These are phyloP conservation scores for Corylus americana DNA, from an alignment of 306 rosid species.

Conservation along the genomic window DNA sequence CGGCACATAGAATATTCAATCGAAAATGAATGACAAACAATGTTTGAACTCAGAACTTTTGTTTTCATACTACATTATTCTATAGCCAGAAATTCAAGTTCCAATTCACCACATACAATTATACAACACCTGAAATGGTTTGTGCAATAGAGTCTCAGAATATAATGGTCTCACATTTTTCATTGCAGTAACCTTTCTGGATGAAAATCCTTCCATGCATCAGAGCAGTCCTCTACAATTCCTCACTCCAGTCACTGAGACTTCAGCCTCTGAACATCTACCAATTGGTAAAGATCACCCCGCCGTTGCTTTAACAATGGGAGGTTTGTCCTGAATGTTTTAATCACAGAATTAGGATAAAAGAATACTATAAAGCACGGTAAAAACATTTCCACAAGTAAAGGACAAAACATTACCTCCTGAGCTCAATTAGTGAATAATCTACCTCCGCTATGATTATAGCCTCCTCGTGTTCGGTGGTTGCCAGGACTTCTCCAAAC, in stretches of 20 bases:
- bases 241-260: constrained; percentile 44
- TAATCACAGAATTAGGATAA: constrained; percentile 11
- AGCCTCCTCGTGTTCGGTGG: constrained; percentile 91
- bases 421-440: constrained; percentile 65
- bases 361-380: neutral
- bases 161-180: constrained; percentile 4
- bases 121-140: constrained; percentile 7
- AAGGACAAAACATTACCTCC: constrained; percentile 56
- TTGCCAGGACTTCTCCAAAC: constrained; percentile 94
- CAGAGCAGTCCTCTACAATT: neutral
- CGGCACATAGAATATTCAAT: no score
- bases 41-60: no score
- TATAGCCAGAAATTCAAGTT: neutral
- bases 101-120: constrained; percentile 12
- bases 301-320: constrained; percentile 84
- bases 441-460: constrained; percentile 80
- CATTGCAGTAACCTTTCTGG: neutral
- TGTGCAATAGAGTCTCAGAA: constrained; percentile 3
- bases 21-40: no score
- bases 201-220: neutral
- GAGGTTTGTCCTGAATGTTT: constrained; percentile 66
- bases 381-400: constrained; percentile 4
- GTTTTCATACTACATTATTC: neutral
- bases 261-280: constrained; percentile 75
- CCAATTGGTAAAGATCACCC: constrained; percentile 96